These are phyloP conservation scores for Chalciporus sp. DNA, from an alignment of 1,284 basidiomycete species.

Conservation along the genomic window DNA sequence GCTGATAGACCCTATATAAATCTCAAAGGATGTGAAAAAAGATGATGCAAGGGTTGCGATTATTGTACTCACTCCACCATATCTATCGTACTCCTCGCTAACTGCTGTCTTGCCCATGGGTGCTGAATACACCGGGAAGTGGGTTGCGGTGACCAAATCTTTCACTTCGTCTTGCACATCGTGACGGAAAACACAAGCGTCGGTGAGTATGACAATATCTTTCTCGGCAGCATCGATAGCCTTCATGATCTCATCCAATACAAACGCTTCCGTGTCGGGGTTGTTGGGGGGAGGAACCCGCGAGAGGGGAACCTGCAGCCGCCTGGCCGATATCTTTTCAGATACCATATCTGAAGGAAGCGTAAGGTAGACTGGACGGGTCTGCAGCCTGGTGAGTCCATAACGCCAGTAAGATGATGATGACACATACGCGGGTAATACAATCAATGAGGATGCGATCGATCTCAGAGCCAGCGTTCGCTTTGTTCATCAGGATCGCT, in stretches of 20 bases:
- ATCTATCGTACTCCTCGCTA: conserved; percentile 80
- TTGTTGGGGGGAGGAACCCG: conserved; percentile 55
- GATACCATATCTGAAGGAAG: conserved; percentile 86
- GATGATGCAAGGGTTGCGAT: background rate
- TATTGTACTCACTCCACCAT: conserved; percentile 73
- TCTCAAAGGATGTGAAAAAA: conserved; percentile 42
- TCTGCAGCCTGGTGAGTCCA: conserved; percentile 41
- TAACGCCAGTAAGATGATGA: background rate
- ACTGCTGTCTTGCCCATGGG: conserved; percentile 91
- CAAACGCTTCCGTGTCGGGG: conserved; percentile 65
- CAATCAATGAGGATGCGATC: conserved; percentile 81
- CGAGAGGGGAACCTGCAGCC: conserved; percentile 66
- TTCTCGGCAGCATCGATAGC: conserved; percentile 63
- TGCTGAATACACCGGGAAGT: conserved; percentile 77
- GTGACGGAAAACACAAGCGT: conserved; percentile 87
- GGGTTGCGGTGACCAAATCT: conserved; percentile 70
- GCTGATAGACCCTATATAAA: conserved; percentile 81
- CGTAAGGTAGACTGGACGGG: conserved; percentile 86
- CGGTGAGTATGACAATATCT: conserved; percentile 81
- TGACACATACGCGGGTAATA: conserved; percentile 53
- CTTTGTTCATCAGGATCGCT: conserved; percentile 56
- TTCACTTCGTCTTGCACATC: conserved; percentile 69
- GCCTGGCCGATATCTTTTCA: conserved; percentile 65
- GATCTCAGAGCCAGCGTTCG: conserved; percentile 68
- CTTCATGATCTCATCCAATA: conserved; percentile 72